These are phyloP conservation scores for Tephrocybe sp. DNA, from an alignment of 768 basidiomycete species.

Conservation along the genomic window DNA sequence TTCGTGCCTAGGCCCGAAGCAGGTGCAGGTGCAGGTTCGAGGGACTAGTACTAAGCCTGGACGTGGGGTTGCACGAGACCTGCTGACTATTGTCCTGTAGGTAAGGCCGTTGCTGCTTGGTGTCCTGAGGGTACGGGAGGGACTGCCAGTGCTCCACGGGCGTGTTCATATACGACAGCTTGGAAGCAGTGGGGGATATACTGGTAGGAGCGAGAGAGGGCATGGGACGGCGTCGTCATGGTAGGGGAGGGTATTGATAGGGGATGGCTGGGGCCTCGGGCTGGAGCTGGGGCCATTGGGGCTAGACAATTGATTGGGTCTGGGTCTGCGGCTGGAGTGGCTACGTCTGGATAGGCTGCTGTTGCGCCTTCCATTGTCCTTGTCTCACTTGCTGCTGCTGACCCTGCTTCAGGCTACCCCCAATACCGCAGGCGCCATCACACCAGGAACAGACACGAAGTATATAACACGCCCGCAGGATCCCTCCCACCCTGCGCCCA, in stretches of 20 bases:
- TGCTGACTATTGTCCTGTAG: conserved; percentile 2
- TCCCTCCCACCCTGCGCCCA: conserved; percentile 86
- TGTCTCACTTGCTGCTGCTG: conserved; percentile 12
- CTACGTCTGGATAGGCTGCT: conserved; percentile 18
- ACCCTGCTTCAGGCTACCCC: background rate
- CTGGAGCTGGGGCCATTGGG: conserved; percentile 2
- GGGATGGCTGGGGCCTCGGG: conserved; percentile 3
- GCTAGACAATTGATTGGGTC: conserved; percentile 1
- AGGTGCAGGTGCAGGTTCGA: background rate
- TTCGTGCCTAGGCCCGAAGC: background rate
- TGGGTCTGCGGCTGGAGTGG: conserved; percentile 12
- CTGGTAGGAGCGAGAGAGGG: background rate
- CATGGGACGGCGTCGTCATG: conserved; percentile 15
- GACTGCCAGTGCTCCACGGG: conserved; percentile 4
- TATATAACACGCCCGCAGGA: conserved; percentile 74
- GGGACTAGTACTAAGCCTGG: conserved; percentile 6
- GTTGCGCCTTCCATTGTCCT: conserved; percentile 5
- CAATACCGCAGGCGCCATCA: conserved; percentile 44
- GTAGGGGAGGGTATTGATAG: conserved; percentile 16
- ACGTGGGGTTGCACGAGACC: conserved; percentile 7
- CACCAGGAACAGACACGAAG: conserved; percentile 75
- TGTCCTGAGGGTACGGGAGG: conserved; percentile 3
- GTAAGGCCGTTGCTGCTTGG: conserved; percentile 2
- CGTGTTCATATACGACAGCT: conserved; percentile 9
- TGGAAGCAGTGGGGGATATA: conserved; percentile 4